Base-by-base conservation (phyloP, 345 rosid species). In the Aquilaria sinensis region DNA sequence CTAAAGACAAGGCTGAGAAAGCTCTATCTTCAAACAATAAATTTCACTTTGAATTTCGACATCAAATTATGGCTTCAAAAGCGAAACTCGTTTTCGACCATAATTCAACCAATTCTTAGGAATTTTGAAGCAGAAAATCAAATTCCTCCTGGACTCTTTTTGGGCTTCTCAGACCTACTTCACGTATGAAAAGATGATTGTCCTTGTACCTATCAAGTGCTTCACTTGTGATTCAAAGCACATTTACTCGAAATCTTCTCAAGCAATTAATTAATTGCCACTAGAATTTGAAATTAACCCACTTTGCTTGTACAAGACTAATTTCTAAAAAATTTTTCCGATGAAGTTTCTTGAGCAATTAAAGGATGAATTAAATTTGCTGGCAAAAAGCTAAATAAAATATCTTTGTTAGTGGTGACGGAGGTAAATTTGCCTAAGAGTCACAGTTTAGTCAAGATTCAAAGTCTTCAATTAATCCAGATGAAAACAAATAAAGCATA, bases 1-100 rank as follows among this genome's bases (percentile, higher is more conserved):
- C 31, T 80, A 86, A 47, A 86, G 67, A 62, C 92, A 86, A 48
- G 89, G 74, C 63, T 79, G 97, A 70, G 92, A 89, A 65, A 90
- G 88, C 92, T 90, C 99, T 96, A 94, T 93, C 47, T 47, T 14
- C 66, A 32, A 47, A 51, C 32, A 69, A 58, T 37, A 33, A n/a
- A 30, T 31, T 52, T 10, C 1, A 33, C 12, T 4, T 9, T 41
- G n/a, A n/a, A 14, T 52, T 52, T 4, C 1, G 3, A 50, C 2
- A 23, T 23, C 23, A 23, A 23, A 23, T 23, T 23, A 23, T 23
- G 23, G 43, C 43, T 37, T 37, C 43, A 37, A 9, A 12, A 43
- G 3, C 33, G 29, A 47, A 60, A 50, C 33, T 62, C 56, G 30
- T 52, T 52, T 63, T 62, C 67, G 10, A 52, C 9, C 29, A 47